Percentiles rank a stretch among this genome's conserved stretches.
Conservation (phyloP, 495 filamentous ascomycete genomes). For the Aspergillus sparsus region DNA sequence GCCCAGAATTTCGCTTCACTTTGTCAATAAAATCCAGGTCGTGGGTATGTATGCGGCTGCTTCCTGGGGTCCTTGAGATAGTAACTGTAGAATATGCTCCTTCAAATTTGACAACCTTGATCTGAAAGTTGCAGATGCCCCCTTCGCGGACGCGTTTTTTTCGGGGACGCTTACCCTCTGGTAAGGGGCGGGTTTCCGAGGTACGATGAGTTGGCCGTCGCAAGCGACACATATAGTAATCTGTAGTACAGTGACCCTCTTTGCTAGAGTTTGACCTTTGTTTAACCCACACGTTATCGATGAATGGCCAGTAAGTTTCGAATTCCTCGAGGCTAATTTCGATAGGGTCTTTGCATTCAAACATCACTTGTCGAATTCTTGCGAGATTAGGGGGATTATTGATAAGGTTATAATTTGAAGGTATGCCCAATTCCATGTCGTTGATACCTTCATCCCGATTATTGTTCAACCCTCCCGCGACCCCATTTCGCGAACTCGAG, state of each 20-base stretch:
- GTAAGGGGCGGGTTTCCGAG: conserved; percentile 46
- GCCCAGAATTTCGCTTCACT: conserved; percentile 53
- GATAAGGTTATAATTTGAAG: conserved; percentile 31
- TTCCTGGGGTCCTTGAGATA: conserved; percentile 44
- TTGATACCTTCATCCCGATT: not conserved
- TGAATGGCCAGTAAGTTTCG: conserved; percentile 56
- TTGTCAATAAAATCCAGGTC: conserved; percentile 54
- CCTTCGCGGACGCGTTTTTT: conserved; percentile 54
- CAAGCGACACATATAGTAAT: conserved; percentile 56
- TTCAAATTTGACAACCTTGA: conserved; percentile 53
- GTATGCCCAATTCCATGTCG: not conserved
- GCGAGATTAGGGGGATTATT: conserved; percentile 50
- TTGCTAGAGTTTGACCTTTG: conserved; percentile 53
- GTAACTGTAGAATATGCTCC: conserved; percentile 49
- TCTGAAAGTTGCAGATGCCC: conserved; percentile 53
- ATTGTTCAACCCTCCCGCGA: not conserved
- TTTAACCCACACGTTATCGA: conserved; percentile 57
- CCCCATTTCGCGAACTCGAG: not conserved
- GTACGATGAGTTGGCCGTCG: conserved; percentile 46
- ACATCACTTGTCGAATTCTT: conserved; percentile 48
- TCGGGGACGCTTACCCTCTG: conserved; percentile 53
- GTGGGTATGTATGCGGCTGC: conserved; percentile 47
- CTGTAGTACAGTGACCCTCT: conserved; percentile 51
- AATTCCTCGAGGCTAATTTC: conserved; percentile 54
- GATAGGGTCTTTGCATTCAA: conserved; percentile 54